phyloP scores from a whole-genome alignment of 208 protist species.

The Trypanosoma cruzi region DNA sequence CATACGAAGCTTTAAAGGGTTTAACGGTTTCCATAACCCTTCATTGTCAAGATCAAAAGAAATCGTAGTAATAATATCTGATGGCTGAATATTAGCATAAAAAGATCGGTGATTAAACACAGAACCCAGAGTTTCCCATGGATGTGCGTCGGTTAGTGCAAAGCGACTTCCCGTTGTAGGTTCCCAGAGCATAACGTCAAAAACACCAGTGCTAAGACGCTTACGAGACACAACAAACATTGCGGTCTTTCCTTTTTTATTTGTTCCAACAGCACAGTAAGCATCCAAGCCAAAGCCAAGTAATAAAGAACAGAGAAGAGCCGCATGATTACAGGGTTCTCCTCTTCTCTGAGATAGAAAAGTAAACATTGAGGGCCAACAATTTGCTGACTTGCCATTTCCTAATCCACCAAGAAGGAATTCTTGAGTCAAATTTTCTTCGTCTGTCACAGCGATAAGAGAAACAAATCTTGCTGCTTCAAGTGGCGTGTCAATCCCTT shows the following conservation, averaged over 20 bases:
- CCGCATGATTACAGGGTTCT: conserved; percentile 81
- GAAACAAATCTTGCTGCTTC: conserved; percentile 92
- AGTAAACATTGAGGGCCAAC: conserved; percentile 78
- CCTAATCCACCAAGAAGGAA: conserved; percentile 34
- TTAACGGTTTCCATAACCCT: conserved; percentile 89
- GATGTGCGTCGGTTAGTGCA: conserved; percentile 39
- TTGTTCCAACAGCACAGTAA: conserved; percentile 76
- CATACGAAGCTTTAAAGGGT: conserved; percentile 88
- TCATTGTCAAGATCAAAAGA: conserved; percentile 92
- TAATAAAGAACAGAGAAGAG: conserved; percentile 89
- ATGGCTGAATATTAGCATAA: conserved; percentile 88
- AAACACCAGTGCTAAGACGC: conserved; percentile 32
- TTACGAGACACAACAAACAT: conserved; percentile 82
- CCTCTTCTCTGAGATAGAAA: conserved; percentile 91
- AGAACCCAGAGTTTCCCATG: conserved; percentile 74
- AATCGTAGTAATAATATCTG: conserved; percentile 44
- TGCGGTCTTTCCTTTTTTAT: conserved; percentile 41
- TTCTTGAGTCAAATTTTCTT: conserved; percentile 36
- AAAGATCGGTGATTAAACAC: conserved; percentile 88
- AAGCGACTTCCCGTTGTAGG: conserved; percentile 65
- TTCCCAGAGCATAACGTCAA: conserved; percentile 82
- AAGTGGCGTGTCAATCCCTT: conserved; percentile 75
- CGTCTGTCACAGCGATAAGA: conserved; percentile 57
- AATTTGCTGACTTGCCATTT: conserved; percentile 21
- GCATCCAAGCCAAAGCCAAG: conserved; percentile 92